Evolutionary conservation across 2,329 filamentous ascomycete species (phyloP).

Genomic region (Alternaria panax): DNA sequence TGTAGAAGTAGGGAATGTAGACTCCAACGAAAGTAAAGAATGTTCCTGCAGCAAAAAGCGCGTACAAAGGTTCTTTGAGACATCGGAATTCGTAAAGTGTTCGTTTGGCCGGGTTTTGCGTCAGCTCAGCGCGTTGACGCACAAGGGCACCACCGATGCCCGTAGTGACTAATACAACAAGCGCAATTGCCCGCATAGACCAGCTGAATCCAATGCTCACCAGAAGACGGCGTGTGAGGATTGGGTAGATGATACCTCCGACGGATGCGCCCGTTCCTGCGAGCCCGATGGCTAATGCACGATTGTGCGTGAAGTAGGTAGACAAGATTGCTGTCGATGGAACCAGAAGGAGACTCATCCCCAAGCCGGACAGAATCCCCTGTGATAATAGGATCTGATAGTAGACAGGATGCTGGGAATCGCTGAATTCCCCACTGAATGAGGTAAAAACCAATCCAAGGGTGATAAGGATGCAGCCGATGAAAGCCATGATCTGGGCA

Average conservation of each 20-base stretch:
- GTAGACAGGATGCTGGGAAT: constrained; percentile 38
- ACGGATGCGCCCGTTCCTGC: constrained; percentile 53
- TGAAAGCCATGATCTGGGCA: constrained; percentile 15
- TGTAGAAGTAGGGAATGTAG: constrained; percentile 26
- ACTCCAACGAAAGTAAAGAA: constrained; percentile 25
- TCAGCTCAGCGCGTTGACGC: constrained; percentile 17
- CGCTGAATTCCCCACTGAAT: constrained; percentile 49
- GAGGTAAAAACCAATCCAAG: constrained; percentile 59
- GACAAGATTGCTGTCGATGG: constrained; percentile 23
- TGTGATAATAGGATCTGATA: constrained; percentile 52
- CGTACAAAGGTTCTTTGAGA: constrained; percentile 14
- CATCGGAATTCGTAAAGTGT: constrained; percentile 21
- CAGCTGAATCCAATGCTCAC: constrained; percentile 66
- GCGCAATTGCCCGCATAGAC: constrained; percentile 68
- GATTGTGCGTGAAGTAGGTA: constrained; percentile 57
- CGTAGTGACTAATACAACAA: constrained; percentile 58
- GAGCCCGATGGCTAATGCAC: constrained; percentile 60
- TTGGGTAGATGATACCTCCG: constrained; percentile 58
- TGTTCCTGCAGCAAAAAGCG: constrained; percentile 23
- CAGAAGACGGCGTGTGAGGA: constrained; percentile 61
- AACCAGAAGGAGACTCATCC: constrained; percentile 25
- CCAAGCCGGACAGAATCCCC: constrained; percentile 23
- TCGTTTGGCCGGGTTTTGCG: constrained; percentile 17
- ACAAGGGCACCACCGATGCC: constrained; percentile 54
- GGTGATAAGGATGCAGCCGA: constrained; percentile 50